A percentile compares a stretch with the other conserved stretches of the same genome.
Evolutionary conservation across 306 rosid species (phyloP).

Genomic region (Canavalia ensiformis): DNA sequence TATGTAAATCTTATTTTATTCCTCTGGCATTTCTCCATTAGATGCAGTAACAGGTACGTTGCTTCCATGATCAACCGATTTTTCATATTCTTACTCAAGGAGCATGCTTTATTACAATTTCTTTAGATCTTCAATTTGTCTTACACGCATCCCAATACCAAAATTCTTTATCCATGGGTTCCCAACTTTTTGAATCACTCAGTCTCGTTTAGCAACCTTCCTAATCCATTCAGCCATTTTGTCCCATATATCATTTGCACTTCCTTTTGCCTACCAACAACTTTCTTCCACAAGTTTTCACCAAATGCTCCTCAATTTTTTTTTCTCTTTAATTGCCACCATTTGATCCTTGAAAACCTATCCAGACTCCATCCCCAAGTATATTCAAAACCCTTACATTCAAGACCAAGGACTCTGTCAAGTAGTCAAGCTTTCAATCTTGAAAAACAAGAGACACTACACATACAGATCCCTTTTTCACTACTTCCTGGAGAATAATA

Average conservation of each 20-base stretch:
- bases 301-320: not conserved
- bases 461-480: slow-evolving; percentile 32
- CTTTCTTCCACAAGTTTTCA: not conserved
- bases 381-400: not conserved
- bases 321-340: not conserved
- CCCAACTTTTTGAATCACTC: not conserved
- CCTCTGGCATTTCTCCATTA: not conserved
- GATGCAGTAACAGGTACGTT: not conserved
- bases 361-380: not conserved
- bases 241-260: not conserved
- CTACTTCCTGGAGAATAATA: slow-evolving; percentile 29
- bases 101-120: not conserved
- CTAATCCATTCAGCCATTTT: not conserved
- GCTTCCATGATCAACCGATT: not conserved
- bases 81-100: not conserved
- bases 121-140: not conserved
- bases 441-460: not conserved
- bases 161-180: slow-evolving; percentile 5
- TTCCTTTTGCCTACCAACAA: not conserved
- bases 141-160: slow-evolving; percentile 8
- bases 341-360: not conserved
- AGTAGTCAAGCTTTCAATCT: not conserved
- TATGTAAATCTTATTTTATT: not conserved
- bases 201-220: not conserved
- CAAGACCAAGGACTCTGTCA: not conserved